Conservation (phyloP, 176 grass and related monocot genomes). For the Triticum aestivum region IWGSC_CS_RefSeq_v2.1 NC_057803.1:493595410-493595909, state of each 20-base stretch:
- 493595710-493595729: neutral
- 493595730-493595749: slow-evolving; percentile 47
- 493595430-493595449: slow-evolving; percentile 40
- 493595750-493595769: slow-evolving; percentile 99
- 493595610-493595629: slow-evolving; percentile 96
- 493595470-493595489: neutral
- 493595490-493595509: neutral
- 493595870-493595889: slow-evolving; percentile 84
- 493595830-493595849: slow-evolving; percentile 90
- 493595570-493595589: slow-evolving; percentile 97
- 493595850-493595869: slow-evolving; percentile 88
- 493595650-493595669: slow-evolving; percentile 5
- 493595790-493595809: slow-evolving; percentile 89
- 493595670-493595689: neutral
- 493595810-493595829: slow-evolving; percentile 91
- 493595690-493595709: neutral
- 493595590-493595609: slow-evolving; percentile 99
- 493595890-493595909: slow-evolving; percentile 86
- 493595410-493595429: slow-evolving; percentile 94
- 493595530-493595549: slow-evolving; percentile 35
- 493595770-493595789: slow-evolving; percentile 94
- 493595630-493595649: slow-evolving; percentile 80
- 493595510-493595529: slow-evolving; percentile 6
- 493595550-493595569: slow-evolving; percentile 91
- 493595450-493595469: neutral